Evolutionary conservation across 148 eudicot species (phyloP).

Genomic region (Fallopia convolvulus): DNA sequence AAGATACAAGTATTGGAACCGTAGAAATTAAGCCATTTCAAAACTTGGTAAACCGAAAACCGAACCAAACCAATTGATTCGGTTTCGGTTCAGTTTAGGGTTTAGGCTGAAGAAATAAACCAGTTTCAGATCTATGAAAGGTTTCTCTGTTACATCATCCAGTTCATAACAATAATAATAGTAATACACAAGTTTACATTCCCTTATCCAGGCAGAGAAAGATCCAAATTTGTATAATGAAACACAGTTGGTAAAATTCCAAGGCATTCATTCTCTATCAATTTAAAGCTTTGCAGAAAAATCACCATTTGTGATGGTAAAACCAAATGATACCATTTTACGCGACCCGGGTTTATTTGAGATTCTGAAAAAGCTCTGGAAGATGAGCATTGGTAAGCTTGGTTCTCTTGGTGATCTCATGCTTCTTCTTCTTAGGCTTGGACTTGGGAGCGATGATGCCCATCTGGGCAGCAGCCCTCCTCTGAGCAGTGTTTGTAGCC

Average conservation of each 20-base stretch:
- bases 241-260: background rate
- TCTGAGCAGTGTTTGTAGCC: constrained; percentile 62
- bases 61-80: no score
- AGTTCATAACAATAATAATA: background rate
- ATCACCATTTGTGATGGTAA: background rate
- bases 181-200: background rate
- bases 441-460: constrained; percentile 28
- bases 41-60: no score
- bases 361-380: constrained; percentile 50
- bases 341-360: constrained; percentile 2
- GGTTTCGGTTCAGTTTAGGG: no score
- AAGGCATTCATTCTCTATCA: background rate
- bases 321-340: background rate
- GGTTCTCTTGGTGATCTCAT: constrained; percentile 56
- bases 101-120: no score
- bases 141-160: background rate
- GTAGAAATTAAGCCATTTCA: no score
- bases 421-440: constrained; percentile 51
- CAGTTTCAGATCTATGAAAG: background rate
- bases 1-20: no score
- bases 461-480: constrained; percentile 46
- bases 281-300: background rate
- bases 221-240: background rate
- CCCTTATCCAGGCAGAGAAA: background rate
- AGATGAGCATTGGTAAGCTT: constrained; percentile 66